Evolutionary conservation across 192 early-diverging fungal species (phyloP).

Genomic region (Backusella macrospora): DNA sequence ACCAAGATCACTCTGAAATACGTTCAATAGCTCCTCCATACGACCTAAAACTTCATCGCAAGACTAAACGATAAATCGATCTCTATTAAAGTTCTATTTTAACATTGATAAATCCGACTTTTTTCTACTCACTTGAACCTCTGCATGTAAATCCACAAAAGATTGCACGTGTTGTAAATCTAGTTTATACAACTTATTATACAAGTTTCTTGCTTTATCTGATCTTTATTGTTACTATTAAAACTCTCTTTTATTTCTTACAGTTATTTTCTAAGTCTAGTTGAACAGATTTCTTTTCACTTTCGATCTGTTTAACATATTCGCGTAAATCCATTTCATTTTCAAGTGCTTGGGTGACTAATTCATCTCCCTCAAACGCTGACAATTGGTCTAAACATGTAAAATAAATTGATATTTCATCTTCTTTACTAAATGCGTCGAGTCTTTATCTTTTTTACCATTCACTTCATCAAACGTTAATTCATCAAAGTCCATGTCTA

Average conservation of each 20-base stretch:
- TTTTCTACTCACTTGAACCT: conserved; percentile 56
- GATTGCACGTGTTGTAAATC: conserved; percentile 60
- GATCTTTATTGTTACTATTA: not conserved
- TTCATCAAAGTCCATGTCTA: conserved; percentile 42
- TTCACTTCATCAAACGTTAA: conserved; percentile 62
- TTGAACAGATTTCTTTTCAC: conserved; percentile 72
- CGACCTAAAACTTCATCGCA: conserved; percentile 79
- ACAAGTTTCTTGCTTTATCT: not conserved
- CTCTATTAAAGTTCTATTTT: not conserved
- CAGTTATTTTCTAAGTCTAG: conserved; percentile 70
- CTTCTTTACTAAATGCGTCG: not conserved
- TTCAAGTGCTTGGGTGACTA: conserved; percentile 79
- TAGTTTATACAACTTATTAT: conserved; percentile 21
- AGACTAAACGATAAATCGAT: conserved; percentile 31
- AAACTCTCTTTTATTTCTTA: conserved; percentile 39
- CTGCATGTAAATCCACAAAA: conserved; percentile 65
- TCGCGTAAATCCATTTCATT: conserved; percentile 87
- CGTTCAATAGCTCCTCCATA: conserved; percentile 85
- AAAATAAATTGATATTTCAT: not conserved
- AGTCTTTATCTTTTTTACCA: conserved; percentile 34
- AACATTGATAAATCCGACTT: not conserved
- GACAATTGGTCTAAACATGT: conserved; percentile 60
- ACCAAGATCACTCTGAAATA: conserved; percentile 87
- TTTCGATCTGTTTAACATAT: conserved; percentile 78
- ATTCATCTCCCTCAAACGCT: conserved; percentile 82